Base-by-base conservation (phyloP, 768 basidiomycete species). In the Daedaleopsis sinensis region DNA sequence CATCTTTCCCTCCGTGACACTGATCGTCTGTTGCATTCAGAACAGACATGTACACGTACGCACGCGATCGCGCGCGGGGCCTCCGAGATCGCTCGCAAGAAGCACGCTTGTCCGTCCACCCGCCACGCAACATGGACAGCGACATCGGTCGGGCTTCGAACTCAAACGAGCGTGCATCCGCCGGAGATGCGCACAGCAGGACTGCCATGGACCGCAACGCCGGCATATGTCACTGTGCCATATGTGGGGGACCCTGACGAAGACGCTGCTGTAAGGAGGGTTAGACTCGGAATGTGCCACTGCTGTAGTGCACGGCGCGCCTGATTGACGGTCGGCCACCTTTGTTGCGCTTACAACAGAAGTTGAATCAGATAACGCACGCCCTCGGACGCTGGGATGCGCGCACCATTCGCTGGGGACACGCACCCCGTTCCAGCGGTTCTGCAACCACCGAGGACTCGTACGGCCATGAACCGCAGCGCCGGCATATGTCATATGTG, bases 11-110 rank as follows among this genome's bases (percentile, higher is more conserved):
- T n/a, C n/a, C n/a, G n/a, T n/a, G n/a, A n/a, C n/a, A n/a, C n/a
- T n/a, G n/a, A n/a, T n/a, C 27, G 7, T 32, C 27, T 7, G 7
- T 32, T 32, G 27, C 27, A 32, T 32, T 32, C 7, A 7, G 4
- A 32, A 32, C 27, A 32, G 27, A 32, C 7, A 32, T 32, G 27
- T 7, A 32, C 7, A 32, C 7, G 27, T 7, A 32, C 27, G 27
- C 39, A 42, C 10, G 3, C 18, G 11, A 12, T 2, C 46, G 46
- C 8, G 47, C 47, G 23, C 47, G 47, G 24, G n/a, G 16, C 19
- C 43, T 57, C 61, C 61, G 55, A 62, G 52, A 36, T 39, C 35
- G 43, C 35, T 62, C 55, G 61, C 61, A 39, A 53, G 61, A 62
- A 62, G 55, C 42, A 48, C 19, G 7, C 19, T 19, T n/a, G n/a